These are phyloP conservation scores for Mucor circinelloides DNA, from an alignment of 371 early-diverging fungal species.

Conservation along the genomic window DNA sequence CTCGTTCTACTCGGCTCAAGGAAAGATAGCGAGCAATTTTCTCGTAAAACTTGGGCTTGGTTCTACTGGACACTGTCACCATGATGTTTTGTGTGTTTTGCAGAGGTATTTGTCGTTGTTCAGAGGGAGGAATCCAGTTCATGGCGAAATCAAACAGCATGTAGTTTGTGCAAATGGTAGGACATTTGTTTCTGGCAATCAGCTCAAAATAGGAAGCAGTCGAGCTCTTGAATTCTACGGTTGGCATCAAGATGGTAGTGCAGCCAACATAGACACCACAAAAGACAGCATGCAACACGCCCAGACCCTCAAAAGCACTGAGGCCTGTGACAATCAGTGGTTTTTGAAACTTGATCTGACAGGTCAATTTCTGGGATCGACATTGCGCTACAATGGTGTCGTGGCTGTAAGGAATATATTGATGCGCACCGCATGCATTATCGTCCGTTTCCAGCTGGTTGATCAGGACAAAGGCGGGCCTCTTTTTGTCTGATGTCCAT, in stretches of 20 bases:
- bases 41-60: slow-evolving; percentile 50
- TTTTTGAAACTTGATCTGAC: slow-evolving; percentile 61
- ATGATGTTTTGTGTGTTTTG: slow-evolving; percentile 68
- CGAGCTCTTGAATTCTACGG: slow-evolving; percentile 53
- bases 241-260: slow-evolving; percentile 58
- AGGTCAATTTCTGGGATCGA: slow-evolving; percentile 74
- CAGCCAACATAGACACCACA: slow-evolving; percentile 75
- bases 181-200: slow-evolving; percentile 53
- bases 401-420: slow-evolving; percentile 65
- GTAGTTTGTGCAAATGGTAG: slow-evolving; percentile 68
- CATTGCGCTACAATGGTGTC: slow-evolving; percentile 69
- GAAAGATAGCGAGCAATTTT: slow-evolving; percentile 51
- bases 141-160: slow-evolving; percentile 75
- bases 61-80: slow-evolving; percentile 71
- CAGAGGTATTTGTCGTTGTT: slow-evolving; percentile 52
- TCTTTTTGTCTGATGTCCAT: slow-evolving; percentile 28
- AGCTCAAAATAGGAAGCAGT: slow-evolving; percentile 68
- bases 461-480: slow-evolving; percentile 56
- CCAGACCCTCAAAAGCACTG: slow-evolving; percentile 70
- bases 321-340: slow-evolving; percentile 67
- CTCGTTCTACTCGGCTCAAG: slow-evolving; percentile 61
- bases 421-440: slow-evolving; percentile 44
- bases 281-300: slow-evolving; percentile 68
- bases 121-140: slow-evolving; percentile 32
- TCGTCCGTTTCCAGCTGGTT: slow-evolving; percentile 9